A percentile compares a stretch with the other conserved stretches of the same genome.
These are phyloP conservation scores for Alternaria dauci DNA, from an alignment of 2,329 filamentous ascomycete genomes.

Conservation along the genomic window DNA sequence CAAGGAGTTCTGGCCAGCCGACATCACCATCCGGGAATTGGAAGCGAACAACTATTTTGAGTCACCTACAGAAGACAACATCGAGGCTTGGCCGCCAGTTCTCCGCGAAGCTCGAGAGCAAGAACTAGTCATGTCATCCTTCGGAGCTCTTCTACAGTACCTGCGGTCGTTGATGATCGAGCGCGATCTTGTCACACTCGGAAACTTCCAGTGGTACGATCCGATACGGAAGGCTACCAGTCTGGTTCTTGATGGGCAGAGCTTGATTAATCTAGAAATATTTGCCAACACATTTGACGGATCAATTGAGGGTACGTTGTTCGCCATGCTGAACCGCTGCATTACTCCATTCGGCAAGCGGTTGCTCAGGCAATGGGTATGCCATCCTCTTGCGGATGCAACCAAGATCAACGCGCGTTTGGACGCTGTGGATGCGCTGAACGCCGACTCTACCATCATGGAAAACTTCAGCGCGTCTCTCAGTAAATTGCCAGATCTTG, in stretches of 20 bases:
- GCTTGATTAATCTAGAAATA: slow-evolving; percentile 95
- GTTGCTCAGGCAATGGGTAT: slow-evolving; percentile 95
- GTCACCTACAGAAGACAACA: slow-evolving; percentile 62
- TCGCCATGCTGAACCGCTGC: slow-evolving; percentile 89
- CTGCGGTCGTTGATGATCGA: slow-evolving; percentile 86
- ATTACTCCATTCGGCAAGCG: slow-evolving; percentile 97
- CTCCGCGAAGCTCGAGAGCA: slow-evolving; percentile 78
- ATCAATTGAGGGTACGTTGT: slow-evolving; percentile 83
- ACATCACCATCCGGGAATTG: slow-evolving; percentile 82
- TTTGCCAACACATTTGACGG: slow-evolving; percentile 94
- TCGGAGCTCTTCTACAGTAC: slow-evolving; percentile 89
- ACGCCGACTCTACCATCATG: slow-evolving; percentile 79
- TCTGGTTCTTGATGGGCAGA: slow-evolving; percentile 92
- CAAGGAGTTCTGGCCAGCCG: slow-evolving; percentile 90
- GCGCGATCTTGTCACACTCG: slow-evolving; percentile 82
- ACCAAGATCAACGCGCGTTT: slow-evolving; percentile 89
- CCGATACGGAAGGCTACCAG: slow-evolving; percentile 91
- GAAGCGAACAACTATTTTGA: slow-evolving; percentile 81
- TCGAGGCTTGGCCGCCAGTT: slow-evolving; percentile 78
- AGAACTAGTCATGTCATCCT: slow-evolving; percentile 85
- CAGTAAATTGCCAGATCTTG: slow-evolving; percentile 90
- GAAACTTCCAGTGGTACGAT: slow-evolving; percentile 90
- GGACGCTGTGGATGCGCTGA: slow-evolving; percentile 92
- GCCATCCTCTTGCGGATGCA: slow-evolving; percentile 89
- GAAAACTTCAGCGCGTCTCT: slow-evolving; percentile 90